These are phyloP conservation scores for Leishmania braziliensis DNA, from an alignment of 208 protist species.

Conservation along the genomic window DNA sequence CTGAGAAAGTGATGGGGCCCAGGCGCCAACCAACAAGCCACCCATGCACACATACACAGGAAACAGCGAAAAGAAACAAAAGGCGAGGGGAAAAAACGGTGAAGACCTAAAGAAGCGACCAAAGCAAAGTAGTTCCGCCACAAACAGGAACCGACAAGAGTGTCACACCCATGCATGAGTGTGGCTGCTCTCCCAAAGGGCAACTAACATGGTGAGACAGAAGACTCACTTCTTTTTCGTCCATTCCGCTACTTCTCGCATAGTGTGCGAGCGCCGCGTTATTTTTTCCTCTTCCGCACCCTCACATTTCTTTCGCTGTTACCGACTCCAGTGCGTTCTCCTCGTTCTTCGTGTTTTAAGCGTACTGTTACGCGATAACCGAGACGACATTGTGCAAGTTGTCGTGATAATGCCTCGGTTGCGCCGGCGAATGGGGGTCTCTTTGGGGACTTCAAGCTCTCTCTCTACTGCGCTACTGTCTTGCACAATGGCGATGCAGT, in stretches of 20 bases:
- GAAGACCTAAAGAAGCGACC: not conserved
- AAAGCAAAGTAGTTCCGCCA: not conserved
- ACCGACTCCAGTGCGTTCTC: not conserved
- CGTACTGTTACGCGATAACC: constrained; percentile 41
- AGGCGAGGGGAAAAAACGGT: not conserved
- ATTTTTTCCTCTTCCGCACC: not conserved
- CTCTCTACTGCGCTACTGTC: constrained; percentile 31
- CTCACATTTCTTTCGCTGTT: not conserved
- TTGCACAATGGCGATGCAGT: constrained; percentile 62
- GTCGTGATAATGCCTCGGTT: constrained; percentile 72
- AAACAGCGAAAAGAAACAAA: not conserved
- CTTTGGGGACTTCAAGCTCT: not conserved
- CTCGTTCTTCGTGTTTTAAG: not conserved
- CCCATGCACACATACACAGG: too few species aligned
- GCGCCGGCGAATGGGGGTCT: constrained; percentile 38
- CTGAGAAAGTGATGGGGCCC: not conserved
- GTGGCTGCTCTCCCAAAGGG: not conserved
- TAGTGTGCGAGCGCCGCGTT: not conserved
- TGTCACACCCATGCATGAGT: not conserved
- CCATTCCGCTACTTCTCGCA: not conserved
- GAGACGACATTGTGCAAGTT: constrained; percentile 63
- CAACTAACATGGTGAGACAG: not conserved
- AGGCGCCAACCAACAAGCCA: not conserved
- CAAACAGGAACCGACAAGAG: not conserved
- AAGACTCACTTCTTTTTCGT: not conserved